Conservation (phyloP, 441 rosid species). For the Pelargonium cotyledonis region DNA sequence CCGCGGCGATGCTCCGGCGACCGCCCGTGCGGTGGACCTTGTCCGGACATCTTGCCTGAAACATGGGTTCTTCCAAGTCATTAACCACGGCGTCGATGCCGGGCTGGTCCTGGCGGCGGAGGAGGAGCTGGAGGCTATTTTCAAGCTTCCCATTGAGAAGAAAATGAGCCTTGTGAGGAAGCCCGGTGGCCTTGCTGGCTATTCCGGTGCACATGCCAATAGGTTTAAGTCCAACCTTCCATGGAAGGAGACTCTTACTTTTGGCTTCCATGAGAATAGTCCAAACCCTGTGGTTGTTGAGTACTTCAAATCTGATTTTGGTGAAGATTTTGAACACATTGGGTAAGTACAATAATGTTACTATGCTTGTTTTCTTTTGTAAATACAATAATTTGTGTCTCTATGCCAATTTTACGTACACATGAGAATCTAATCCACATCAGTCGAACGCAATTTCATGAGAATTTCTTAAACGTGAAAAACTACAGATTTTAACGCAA, state of each 20-base stretch:
- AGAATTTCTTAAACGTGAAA: too few relatives aligned
- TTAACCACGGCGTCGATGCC: constrained; percentile 53
- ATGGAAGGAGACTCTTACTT: constrained; percentile 78
- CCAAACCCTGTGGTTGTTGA: constrained; percentile 30
- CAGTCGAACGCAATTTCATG: too few relatives aligned
- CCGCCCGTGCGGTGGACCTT: constrained; percentile 34
- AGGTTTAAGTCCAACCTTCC: constrained; percentile 56
- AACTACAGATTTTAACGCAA: too few relatives aligned
- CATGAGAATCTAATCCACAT: too few relatives aligned
- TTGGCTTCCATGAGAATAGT: constrained; percentile 22
- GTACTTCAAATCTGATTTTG: constrained; percentile 46
- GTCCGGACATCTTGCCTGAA: constrained; percentile 42
- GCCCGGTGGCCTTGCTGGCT: constrained; percentile 40
- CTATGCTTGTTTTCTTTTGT: background rate
- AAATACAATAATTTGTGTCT: background rate
- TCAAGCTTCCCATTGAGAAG: constrained; percentile 42
- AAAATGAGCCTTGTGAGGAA: constrained; percentile 36
- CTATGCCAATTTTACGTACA: too few relatives aligned
- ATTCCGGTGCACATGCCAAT: constrained; percentile 59
- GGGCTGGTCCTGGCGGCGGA: constrained; percentile 41
- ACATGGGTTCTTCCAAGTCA: constrained; percentile 69
- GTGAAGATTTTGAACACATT: constrained; percentile 40
- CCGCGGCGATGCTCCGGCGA: constrained; percentile 30
- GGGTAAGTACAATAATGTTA: constrained; percentile 35
- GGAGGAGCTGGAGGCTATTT: constrained; percentile 36